A percentile compares a stretch with the other conserved stretches of the same genome.
These are phyloP conservation scores for Vitis hybrid DNA, from an alignment of 177 flowering plant species.

Conservation along the genomic window DNA sequence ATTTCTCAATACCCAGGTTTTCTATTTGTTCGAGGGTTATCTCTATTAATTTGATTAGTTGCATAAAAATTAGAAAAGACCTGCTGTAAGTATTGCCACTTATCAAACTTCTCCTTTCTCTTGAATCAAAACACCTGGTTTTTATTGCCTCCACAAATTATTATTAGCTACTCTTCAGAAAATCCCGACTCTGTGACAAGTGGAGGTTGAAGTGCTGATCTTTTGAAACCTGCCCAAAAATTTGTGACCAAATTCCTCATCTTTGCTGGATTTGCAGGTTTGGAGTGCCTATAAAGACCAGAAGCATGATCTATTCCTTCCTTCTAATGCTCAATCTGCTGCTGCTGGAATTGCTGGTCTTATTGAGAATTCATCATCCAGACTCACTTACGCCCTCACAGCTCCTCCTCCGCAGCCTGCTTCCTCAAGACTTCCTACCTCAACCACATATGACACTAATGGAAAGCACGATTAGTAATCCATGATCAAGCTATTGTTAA, in stretches of 20 bases:
- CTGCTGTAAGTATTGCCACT: too few relatives aligned
- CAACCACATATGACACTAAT: conserved; percentile 32
- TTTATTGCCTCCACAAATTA: background rate
- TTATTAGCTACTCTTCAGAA: background rate
- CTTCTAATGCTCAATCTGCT: conserved; percentile 94
- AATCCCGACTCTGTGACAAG: too few relatives aligned
- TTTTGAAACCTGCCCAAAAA: background rate
- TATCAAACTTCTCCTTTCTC: too few relatives aligned
- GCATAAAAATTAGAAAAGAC: too few relatives aligned
- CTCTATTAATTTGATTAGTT: too few relatives aligned
- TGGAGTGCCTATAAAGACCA: conserved; percentile 99
- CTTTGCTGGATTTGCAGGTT: conserved; percentile 48
- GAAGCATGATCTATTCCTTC: conserved; percentile 97
- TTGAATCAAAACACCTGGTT: background rate
- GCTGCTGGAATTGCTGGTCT: conserved; percentile 99
- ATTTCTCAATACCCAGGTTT: too few relatives aligned
- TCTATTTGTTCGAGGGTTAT: too few relatives aligned
- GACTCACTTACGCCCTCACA: conserved; percentile 72
- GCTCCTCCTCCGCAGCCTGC: conserved; percentile 60
- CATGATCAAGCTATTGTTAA: background rate
- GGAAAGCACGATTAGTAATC: conserved; percentile 36
- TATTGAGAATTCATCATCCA: conserved; percentile 86
- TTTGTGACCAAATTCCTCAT: background rate
- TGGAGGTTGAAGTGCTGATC: too few relatives aligned
- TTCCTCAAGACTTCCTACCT: conserved; percentile 36